A percentile compares a stretch with the other conserved stretches of the same genome.
phyloP scores from a whole-genome alignment of 257 asterid species.

The Solanum pennellii region DNA sequence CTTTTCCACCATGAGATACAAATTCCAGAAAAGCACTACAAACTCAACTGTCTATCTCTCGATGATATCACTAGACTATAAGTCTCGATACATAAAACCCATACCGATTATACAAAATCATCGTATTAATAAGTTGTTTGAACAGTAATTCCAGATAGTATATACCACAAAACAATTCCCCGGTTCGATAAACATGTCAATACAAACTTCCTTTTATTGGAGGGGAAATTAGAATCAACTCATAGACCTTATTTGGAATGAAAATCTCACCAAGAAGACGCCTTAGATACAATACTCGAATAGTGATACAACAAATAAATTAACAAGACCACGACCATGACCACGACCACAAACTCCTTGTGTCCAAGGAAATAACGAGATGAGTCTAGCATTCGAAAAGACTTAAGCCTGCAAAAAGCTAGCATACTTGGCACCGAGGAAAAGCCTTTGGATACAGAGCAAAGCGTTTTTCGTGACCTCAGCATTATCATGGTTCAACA shows the following conservation, averaged over 20 bases:
- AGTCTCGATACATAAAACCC: not conserved
- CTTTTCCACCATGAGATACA: not conserved
- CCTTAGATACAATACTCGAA: not conserved
- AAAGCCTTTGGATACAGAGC: conserved; percentile 94
- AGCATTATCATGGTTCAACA: conserved; percentile 80
- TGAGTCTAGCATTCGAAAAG: not conserved
- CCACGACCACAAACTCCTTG: not conserved
- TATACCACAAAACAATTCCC: not conserved
- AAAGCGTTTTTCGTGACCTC: conserved; percentile 92
- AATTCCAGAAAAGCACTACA: not conserved
- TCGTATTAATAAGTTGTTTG: not conserved
- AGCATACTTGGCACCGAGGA: conserved; percentile 93
- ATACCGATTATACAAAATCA: not conserved
- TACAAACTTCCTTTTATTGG: not conserved
- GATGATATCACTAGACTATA: not conserved
- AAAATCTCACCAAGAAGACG: not conserved
- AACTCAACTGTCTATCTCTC: not conserved
- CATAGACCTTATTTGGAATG: not conserved
- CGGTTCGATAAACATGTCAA: not conserved
- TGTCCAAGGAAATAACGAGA: not conserved
- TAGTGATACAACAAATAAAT: not conserved
- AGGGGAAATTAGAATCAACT: not conserved
- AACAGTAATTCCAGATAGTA: not conserved
- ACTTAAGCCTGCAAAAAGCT: conserved; percentile 73
- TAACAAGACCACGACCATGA: not conserved